A percentile compares a stretch with the other conserved stretches of the same genome.
phyloP scores from a whole-genome alignment of 345 rosid species.

The Gossypium sturtianum region DNA sequence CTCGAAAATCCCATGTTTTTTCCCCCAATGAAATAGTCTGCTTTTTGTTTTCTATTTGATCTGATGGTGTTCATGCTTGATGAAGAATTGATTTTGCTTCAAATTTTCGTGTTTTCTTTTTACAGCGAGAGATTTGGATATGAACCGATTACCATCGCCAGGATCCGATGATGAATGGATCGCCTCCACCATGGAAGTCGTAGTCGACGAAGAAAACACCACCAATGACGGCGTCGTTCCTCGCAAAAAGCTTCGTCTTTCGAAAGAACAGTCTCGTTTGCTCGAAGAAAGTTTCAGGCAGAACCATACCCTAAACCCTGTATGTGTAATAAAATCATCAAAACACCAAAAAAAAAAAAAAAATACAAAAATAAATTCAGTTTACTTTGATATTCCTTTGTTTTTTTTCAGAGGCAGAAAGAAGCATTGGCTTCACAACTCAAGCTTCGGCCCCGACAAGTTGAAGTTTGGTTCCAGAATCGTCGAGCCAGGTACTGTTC shows the following conservation, averaged over 20 bases:
- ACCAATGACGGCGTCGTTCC: conserved; percentile 32
- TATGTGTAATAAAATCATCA: conserved; percentile 12
- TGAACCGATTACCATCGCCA: conserved; percentile 48
- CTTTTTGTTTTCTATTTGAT: not conserved
- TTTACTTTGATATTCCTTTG: too few relatives aligned
- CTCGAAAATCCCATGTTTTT: conserved; percentile 4
- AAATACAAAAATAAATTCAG: not conserved
- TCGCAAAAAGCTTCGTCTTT: conserved; percentile 80
- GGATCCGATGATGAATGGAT: conserved; percentile 42
- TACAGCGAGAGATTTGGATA: conserved; percentile 53
- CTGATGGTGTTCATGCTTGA: not conserved
- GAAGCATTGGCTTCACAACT: conserved; percentile 72
- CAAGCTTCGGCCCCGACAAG: conserved; percentile 85
- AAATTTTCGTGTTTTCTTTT: not conserved
- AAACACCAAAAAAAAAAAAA: not conserved
- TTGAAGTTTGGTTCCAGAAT: conserved; percentile 99
- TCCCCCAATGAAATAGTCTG: too few relatives aligned
- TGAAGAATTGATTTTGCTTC: not conserved
- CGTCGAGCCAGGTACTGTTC: conserved; percentile 89
- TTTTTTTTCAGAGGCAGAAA: conserved; percentile 67
- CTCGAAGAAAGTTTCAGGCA: conserved; percentile 95
- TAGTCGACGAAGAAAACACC: conserved; percentile 36
- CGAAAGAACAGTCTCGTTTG: conserved; percentile 88
- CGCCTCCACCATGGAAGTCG: conserved; percentile 38
- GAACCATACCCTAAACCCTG: conserved; percentile 82